A percentile compares a stretch with the other conserved stretches of the same genome.
These are phyloP conservation scores for Cylindrodendrum hubeiense DNA, from an alignment of 2,329 filamentous ascomycete species.

Conservation along the genomic window DNA sequence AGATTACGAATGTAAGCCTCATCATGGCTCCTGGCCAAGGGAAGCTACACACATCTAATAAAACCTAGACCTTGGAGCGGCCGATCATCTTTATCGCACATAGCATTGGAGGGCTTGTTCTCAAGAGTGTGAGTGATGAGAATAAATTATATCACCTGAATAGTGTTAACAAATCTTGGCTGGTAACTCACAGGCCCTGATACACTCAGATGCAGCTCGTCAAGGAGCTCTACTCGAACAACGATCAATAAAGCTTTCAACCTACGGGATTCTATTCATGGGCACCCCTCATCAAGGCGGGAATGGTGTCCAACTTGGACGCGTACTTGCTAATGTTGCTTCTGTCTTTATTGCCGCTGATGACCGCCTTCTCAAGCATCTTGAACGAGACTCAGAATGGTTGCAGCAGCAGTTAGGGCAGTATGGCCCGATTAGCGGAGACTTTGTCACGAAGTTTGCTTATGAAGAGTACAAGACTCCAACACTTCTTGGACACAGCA, in stretches of 20 bases:
- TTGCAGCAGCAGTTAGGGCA: conserved; percentile 15
- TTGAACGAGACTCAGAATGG: conserved; percentile 21
- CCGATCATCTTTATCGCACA: conserved; percentile 16
- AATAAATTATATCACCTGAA: neutral
- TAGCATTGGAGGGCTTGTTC: conserved; percentile 12
- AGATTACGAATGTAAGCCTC: conserved; percentile 1
- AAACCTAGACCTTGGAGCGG: neutral
- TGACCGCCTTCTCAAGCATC: conserved; percentile 17
- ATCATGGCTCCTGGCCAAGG: neutral
- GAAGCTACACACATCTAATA: conserved; percentile 1
- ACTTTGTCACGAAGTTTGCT: conserved; percentile 18
- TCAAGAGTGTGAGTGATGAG: conserved; percentile 9
- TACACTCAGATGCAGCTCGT: conserved; percentile 18
- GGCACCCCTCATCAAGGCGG: conserved; percentile 22
- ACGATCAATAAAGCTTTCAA: conserved; percentile 14
- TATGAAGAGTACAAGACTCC: conserved; percentile 14
- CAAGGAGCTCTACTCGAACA: conserved; percentile 4
- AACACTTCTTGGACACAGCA: neutral
- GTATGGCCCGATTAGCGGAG: conserved; percentile 13
- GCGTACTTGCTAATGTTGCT: conserved; percentile 11
- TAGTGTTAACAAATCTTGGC: no score
- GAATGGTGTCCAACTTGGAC: conserved; percentile 17
- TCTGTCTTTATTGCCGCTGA: conserved; percentile 15
- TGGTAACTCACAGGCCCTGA: conserved; percentile 8
- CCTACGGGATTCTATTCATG: conserved; percentile 19